A percentile compares a stretch with the other conserved stretches of the same genome.
Evolutionary conservation across 345 rosid genomes (phyloP).

Genomic region (Pistacia vera): DNA sequence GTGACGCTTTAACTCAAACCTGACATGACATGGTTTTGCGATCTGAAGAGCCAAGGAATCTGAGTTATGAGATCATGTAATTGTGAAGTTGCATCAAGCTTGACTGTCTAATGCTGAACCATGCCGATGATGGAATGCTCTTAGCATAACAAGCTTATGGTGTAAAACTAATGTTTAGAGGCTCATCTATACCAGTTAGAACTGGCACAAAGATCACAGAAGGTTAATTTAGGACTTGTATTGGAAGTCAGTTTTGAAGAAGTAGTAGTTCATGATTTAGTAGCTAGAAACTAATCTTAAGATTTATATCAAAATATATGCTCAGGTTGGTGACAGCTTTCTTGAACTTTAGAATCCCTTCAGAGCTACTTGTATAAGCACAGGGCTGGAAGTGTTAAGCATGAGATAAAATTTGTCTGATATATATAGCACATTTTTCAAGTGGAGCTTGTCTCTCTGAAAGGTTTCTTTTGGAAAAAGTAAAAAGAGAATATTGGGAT

Average conservation of each 20-base stretch:
- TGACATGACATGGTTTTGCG: too few relatives aligned
- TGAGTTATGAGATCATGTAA: neutral
- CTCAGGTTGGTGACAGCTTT: too few relatives aligned
- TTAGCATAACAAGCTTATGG: neutral
- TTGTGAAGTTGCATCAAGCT: neutral
- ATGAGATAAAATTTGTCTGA: neutral
- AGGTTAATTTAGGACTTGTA: neutral
- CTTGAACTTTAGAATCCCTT: neutral
- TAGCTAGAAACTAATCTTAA: neutral
- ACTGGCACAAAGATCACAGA: neutral
- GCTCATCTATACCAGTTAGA: neutral
- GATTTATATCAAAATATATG: neutral
- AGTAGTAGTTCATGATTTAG: neutral
- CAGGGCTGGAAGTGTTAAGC: neutral
- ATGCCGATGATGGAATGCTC: too few relatives aligned
- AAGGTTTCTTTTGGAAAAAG: too few relatives aligned
- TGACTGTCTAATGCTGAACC: neutral
- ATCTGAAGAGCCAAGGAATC: neutral
- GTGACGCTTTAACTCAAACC: neutral
- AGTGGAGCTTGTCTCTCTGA: neutral
- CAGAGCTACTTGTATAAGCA: neutral
- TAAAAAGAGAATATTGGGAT: too few relatives aligned
- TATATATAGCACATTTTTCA: neutral
- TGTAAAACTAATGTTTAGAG: neutral
- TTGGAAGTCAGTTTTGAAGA: neutral